phyloP scores from a whole-genome alignment of 2,329 filamentous ascomycete genomes.

The Fusarium metavorans region DNA sequence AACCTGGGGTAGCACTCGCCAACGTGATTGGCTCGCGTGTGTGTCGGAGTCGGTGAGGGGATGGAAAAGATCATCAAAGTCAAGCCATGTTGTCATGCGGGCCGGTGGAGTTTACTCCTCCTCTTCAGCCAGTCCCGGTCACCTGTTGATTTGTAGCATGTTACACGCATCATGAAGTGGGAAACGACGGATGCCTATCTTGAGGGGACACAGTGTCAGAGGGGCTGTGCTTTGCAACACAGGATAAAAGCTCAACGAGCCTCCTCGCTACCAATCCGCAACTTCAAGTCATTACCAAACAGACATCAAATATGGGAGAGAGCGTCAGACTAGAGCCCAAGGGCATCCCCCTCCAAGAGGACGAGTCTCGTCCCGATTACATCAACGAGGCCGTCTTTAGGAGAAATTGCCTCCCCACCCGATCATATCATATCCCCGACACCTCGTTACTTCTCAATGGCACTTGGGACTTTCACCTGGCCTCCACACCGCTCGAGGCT shows the following conservation, averaged over 20 bases:
- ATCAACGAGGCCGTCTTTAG: conserved; percentile 64
- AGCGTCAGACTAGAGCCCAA: conserved; percentile 16
- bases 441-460: conserved; percentile 65
- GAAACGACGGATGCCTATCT: not conserved
- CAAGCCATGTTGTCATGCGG: conserved; percentile 32
- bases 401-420: conserved; percentile 64
- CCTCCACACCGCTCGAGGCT: conserved; percentile 58
- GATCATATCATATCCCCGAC: conserved; percentile 65
- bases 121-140: conserved; percentile 16
- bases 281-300: not conserved
- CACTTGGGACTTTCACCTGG: conserved; percentile 67
- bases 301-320: conserved; percentile 34
- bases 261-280: not conserved
- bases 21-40: not conserved
- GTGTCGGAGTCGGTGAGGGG: conserved; percentile 1
- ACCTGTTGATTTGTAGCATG: conserved; percentile 14
- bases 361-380: conserved; percentile 58
- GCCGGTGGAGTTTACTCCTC: conserved; percentile 18
- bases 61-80: conserved; percentile 26
- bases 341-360: conserved; percentile 51
- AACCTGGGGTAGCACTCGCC: not conserved
- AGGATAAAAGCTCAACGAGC: conserved; percentile 28
- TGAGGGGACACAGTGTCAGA: conserved; percentile 21
- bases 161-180: conserved; percentile 23
- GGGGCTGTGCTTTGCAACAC: not conserved